phyloP scores from a whole-genome alignment of 2,329 filamentous ascomycete genomes.

The Cucurbitaria berberidis region DNA sequence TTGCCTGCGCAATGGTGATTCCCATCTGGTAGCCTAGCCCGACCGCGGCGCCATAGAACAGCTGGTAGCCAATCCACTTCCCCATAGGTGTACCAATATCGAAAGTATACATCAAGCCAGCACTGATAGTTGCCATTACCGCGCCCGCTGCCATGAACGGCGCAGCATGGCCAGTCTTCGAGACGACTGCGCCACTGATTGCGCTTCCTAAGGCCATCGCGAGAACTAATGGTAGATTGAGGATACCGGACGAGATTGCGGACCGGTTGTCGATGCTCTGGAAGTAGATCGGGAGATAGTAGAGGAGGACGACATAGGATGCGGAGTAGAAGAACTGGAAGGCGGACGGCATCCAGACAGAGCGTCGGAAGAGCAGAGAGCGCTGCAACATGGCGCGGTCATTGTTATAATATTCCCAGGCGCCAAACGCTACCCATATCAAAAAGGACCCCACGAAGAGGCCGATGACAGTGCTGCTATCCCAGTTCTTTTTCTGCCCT shows the following conservation, averaged over 20 bases:
- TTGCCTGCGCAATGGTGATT: conserved; percentile 47
- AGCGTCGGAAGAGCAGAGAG: conserved; percentile 48
- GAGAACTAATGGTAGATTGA: conserved; percentile 53
- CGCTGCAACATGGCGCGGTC: conserved; percentile 52
- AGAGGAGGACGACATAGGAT: conserved; percentile 48
- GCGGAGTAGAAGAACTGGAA: conserved; percentile 49
- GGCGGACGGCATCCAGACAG: conserved; percentile 41
- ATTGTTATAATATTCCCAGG: conserved; percentile 45
- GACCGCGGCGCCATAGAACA: conserved; percentile 50
- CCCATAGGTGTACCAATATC: conserved; percentile 42
- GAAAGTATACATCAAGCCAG: conserved; percentile 53
- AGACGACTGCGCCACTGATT: background rate
- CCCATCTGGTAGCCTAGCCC: conserved; percentile 32
- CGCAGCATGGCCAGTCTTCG: conserved; percentile 41
- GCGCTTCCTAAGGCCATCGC: conserved; percentile 20
- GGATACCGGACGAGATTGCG: conserved; percentile 49
- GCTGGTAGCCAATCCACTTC: conserved; percentile 57
- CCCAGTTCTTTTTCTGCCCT: conserved; percentile 33
- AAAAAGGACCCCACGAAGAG: conserved; percentile 52
- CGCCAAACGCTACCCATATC: conserved; percentile 44
- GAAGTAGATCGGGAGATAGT: conserved; percentile 59
- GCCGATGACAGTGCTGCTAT: conserved; percentile 50
- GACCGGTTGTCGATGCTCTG: conserved; percentile 49
- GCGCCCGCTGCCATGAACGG: conserved; percentile 42
- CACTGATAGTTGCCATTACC: conserved; percentile 40